Evolutionary conservation across 1,284 basidiomycete species (phyloP), one percentile per base, ranked within the genome.

Genomic region (Fomitiporia mediterranea): DNA sequence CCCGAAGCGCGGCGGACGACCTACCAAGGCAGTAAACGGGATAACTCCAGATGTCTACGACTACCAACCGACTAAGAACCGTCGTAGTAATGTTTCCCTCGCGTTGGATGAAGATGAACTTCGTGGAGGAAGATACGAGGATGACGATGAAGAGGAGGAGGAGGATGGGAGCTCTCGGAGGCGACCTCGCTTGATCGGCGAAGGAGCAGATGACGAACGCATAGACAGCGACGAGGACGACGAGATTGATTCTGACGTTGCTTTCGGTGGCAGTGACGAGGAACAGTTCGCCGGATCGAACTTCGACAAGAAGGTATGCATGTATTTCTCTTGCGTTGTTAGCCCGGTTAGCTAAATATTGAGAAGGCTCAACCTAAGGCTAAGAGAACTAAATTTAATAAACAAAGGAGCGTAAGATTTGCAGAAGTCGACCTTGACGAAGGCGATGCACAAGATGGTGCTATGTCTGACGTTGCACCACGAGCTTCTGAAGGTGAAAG

Each of bases 261-360:
- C 89, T 0, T 90, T 91, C 62, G 88, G 89, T 61, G 89, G 91
- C 63, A 86, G 82, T 63, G 92, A 94, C 58, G 87, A 88, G 60
- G 90, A 94, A 43, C 72, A 80, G 4, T 92, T 86, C 71, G 83
- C 85, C 27, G 87, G 83, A 2, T 86, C 86, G 57, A 70, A 64
- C n/a, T 79, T 81, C 58, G 59, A 63, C 17, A 49, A 58, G 27
- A 50, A 50, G 39, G 56, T 51, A 43, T n/a, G 50, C 23, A 47
- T 23, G 46, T 34, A 30, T 11, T 23, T 27, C 9, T 19, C 34
- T 9, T 39, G 8, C 40, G 5, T 42, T 17, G 17, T 21, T 37
- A 25, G 27, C 27, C 13, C 9, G 11, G 17, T 42, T 2, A 4
- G 6, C 21, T 35, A 35, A 32, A 30, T 28, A n/a, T 43, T 43